A percentile compares a stretch with the other conserved stretches of the same genome.
Conservation (phyloP, 345 rosid genomes). For the Eucalyptus shirleyi region DNA sequence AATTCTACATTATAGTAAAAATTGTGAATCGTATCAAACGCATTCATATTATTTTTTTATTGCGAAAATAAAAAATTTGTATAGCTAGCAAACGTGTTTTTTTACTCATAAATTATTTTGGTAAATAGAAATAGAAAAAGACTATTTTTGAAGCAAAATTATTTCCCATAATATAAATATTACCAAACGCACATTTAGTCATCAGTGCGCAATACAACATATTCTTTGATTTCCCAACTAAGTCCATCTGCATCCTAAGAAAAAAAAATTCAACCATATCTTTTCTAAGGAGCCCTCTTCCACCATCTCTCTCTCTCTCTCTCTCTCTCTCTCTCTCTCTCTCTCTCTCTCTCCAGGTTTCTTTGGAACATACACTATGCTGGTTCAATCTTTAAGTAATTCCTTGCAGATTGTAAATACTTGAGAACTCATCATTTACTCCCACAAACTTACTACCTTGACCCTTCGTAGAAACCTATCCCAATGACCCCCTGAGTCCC, state of each 20-base stretch:
- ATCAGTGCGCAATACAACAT: not conserved
- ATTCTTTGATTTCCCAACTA: not conserved
- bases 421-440: not conserved
- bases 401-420: not conserved
- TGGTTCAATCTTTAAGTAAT: not conserved
- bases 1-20: rapidly evolving
- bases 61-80: too few relatives aligned
- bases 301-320: not conserved
- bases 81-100: rapidly evolving
- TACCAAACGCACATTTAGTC: not conserved
- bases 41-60: too few relatives aligned
- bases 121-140: rapidly evolving
- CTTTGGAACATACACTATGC: not conserved
- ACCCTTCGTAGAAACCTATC: not conserved
- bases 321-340: not conserved
- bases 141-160: rapidly evolving
- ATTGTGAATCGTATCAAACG: rapidly evolving
- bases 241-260: not conserved
- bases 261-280: not conserved
- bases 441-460: not conserved
- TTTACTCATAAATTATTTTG: rapidly evolving
- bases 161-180: rapidly evolving
- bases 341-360: not conserved
- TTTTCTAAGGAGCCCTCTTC: not conserved
- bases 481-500: not conserved